Evolutionary conservation across 2,329 filamentous ascomycete species (phyloP), one percentile per base, ranked within the genome.

Genomic region (Aspergillus ustus): DNA sequence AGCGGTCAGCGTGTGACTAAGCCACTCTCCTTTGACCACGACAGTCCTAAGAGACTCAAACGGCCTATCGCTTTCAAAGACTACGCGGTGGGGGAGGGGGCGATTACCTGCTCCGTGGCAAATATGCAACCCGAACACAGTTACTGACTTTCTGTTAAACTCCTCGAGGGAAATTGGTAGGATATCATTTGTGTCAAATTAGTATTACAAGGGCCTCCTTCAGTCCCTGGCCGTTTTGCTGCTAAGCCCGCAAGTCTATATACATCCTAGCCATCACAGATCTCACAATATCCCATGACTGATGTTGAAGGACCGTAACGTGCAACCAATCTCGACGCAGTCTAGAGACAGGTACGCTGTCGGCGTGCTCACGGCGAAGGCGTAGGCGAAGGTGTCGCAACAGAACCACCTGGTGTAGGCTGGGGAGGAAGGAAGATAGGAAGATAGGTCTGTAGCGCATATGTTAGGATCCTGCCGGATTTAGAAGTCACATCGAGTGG

Each of bases 401-500:
- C 83, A 22, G 69, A 65, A 54, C 65, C 66, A 52, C 67, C 68
- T 19, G 63, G 62, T 37, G 65, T 17, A 74, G 31, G 78, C 74
- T 50, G 81, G 13, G 87, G 84, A 53, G 87, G 87, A 59, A 90
- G 73, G 75, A 90, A 88, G 55, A 90, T 78, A 17, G 86, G 87
- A 75, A 90, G 83, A 70, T 90, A 90, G 48, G 84, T 83, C 86
- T 82, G 64, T 34, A 80, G n/a, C 15, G 11, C 2, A 15, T 46
- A 43, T 34, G 66, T 66, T 64, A 71, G 66, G 51, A 8, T 43
- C n/a, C 43, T 37, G 48, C 9, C 17, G 3, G 34, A 9, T 28
- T 31, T 1, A 17, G 13, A n/a, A 3, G 43, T 22, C 20, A 34
- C 19, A 17, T 37, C 29, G 7, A 17, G 9, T 13, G 58, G 44